Conservation (phyloP, 768 basidiomycete species). For the Exidia glandulosa region DNA sequence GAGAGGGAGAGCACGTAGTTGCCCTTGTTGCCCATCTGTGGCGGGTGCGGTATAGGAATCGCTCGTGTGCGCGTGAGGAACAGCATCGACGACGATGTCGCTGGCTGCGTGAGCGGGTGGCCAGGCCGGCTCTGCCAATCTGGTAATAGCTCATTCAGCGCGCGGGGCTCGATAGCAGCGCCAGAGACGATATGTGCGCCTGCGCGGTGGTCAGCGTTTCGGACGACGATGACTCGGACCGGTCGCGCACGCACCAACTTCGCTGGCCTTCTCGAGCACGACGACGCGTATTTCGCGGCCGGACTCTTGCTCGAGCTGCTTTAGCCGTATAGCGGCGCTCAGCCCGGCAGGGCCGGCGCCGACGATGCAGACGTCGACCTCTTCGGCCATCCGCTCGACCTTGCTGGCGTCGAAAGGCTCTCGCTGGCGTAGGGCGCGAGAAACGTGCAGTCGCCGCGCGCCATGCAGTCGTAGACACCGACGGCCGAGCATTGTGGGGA, state of each 20-base stretch:
- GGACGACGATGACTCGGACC: neutral
- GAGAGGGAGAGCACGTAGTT: slow-evolving; percentile 92
- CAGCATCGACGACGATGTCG: slow-evolving; percentile 73
- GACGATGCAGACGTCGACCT: slow-evolving; percentile 95
- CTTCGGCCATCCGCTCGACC: slow-evolving; percentile 79
- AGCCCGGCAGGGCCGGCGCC: slow-evolving; percentile 93
- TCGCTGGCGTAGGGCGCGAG: neutral
- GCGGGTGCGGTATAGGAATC: slow-evolving; percentile 86
- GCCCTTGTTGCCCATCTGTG: slow-evolving; percentile 90
- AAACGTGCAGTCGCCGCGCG: neutral
- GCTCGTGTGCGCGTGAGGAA: slow-evolving; percentile 60
- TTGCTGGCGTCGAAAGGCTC: slow-evolving; percentile 39
- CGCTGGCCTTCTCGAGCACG: slow-evolving; percentile 88
- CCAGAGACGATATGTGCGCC: slow-evolving; percentile 94
- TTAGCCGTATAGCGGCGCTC: slow-evolving; percentile 89
- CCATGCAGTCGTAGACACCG: neutral
- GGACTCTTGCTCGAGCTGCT: slow-evolving; percentile 76
- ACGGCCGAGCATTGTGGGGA: neutral
- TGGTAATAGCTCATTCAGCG: slow-evolving; percentile 83
- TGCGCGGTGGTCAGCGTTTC: slow-evolving; percentile 20
- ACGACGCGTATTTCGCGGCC: slow-evolving; percentile 82
- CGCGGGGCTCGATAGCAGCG: slow-evolving; percentile 87
- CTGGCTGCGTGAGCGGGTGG: slow-evolving; percentile 75
- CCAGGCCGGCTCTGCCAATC: slow-evolving; percentile 57
- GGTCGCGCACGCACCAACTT: slow-evolving; percentile 57